Conservation (phyloP, 495 filamentous ascomycete genomes). For the Annulohypoxylon stygium region DNA sequence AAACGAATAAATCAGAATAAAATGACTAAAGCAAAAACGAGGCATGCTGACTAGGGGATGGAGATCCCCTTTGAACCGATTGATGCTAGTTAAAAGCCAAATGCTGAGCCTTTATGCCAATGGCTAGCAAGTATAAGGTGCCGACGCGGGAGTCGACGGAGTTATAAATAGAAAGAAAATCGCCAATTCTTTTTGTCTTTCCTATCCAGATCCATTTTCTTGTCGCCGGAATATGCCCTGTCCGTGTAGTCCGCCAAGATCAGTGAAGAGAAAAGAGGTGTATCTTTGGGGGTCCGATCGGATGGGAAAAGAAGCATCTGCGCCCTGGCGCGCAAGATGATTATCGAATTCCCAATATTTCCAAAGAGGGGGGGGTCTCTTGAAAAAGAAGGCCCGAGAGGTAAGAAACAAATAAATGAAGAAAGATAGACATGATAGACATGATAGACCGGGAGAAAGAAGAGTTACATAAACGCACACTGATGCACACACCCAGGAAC, state of each 20-base stretch:
- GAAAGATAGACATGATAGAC: constrained; percentile 7
- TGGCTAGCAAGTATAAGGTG: constrained; percentile 36
- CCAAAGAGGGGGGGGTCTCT: neutral
- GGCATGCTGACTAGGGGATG: constrained; percentile 34
- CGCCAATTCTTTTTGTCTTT: constrained; percentile 38
- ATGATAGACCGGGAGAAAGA: constrained; percentile 12
- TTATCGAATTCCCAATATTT: constrained; percentile 8
- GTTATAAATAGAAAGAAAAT: constrained; percentile 18
- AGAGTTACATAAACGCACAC: constrained; percentile 20
- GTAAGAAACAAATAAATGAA: constrained; percentile 19
- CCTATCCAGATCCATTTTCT: constrained; percentile 29
- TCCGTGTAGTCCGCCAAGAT: constrained; percentile 33
- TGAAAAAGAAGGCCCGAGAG: constrained; percentile 1
- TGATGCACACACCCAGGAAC: constrained; percentile 20
- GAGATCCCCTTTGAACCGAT: constrained; percentile 25
- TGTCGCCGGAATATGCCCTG: constrained; percentile 30
- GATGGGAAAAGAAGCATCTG: constrained; percentile 22
- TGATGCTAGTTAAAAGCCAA: constrained; percentile 31
- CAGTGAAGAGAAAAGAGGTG: constrained; percentile 14
- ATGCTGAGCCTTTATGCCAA: constrained; percentile 21
- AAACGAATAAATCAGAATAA: constrained; percentile 10
- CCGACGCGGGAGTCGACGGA: neutral
- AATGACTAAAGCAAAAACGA: constrained; percentile 6
- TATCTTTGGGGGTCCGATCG: constrained; percentile 26
- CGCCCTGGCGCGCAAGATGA: constrained; percentile 13